These are phyloP conservation scores for Cladosporium sp. DNA, from an alignment of 2,329 filamentous ascomycete genomes.

Conservation along the genomic window DNA sequence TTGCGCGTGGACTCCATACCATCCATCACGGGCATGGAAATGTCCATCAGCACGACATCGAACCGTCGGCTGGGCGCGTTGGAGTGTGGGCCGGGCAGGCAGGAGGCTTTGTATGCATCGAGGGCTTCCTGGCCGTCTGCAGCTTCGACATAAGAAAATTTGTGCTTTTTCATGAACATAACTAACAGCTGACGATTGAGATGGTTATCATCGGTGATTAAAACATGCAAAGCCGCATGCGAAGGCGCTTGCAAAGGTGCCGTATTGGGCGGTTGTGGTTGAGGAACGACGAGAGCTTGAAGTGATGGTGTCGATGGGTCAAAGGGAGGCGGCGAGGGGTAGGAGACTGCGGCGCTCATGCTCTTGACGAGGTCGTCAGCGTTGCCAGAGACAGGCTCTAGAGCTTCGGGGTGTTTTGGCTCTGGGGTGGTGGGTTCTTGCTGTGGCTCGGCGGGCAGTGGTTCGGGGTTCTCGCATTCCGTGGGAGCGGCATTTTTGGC, in stretches of 20 bases:
- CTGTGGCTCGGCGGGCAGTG: neutral
- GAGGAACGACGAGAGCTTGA: constrained; percentile 9
- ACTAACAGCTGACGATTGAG: constrained; percentile 27
- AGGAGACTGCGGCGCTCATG: constrained; percentile 24
- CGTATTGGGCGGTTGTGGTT: neutral
- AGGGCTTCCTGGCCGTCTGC: constrained; percentile 52
- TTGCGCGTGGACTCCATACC: constrained; percentile 26
- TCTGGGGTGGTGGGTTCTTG: neutral
- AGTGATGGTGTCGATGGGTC: constrained; percentile 24
- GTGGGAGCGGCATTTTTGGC: neutral
- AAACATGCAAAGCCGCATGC: constrained; percentile 18
- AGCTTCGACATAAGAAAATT: constrained; percentile 31
- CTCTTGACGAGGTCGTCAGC: constrained; percentile 17
- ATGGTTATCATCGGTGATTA: constrained; percentile 30
- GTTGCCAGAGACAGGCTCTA: neutral
- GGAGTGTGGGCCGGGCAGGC: constrained; percentile 20
- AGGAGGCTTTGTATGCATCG: constrained; percentile 40
- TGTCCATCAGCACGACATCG: constrained; percentile 50
- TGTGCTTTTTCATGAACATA: constrained; percentile 21
- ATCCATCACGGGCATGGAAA: constrained; percentile 30
- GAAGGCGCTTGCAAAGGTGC: neutral
- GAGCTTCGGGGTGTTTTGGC: neutral
- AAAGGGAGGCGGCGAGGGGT: constrained; percentile 22
- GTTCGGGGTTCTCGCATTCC: neutral
- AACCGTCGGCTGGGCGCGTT: constrained; percentile 26